These are phyloP conservation scores for Phytopythium montanum DNA, from an alignment of 352 stramenopile genomes.

Conservation along the genomic window DNA sequence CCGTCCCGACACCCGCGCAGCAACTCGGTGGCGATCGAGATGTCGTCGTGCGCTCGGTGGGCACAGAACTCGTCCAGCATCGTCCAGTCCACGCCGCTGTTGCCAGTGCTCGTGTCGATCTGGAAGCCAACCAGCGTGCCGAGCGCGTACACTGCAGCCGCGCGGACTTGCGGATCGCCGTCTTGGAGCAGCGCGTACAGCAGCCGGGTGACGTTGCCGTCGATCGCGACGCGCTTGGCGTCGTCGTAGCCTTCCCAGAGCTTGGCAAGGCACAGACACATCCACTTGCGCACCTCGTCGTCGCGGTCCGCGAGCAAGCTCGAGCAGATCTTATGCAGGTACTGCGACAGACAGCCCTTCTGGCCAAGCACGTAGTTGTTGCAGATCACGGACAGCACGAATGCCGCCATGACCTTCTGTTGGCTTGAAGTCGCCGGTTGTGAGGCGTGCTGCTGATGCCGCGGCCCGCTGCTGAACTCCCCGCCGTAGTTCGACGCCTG, in stretches of 20 bases:
- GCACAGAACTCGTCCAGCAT: conserved; percentile 59
- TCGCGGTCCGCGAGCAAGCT: conserved; percentile 60
- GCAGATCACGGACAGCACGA: conserved; percentile 95
- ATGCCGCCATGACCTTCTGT: conserved; percentile 95
- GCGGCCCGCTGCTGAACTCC: conserved; percentile 1
- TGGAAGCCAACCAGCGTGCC: conserved; percentile 88
- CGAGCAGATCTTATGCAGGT: conserved; percentile 74
- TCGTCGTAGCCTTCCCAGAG: conserved; percentile 92
- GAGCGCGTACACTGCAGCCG: conserved; percentile 92
- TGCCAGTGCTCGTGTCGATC: conserved; percentile 50
- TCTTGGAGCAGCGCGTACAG: conserved; percentile 84
- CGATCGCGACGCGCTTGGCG: conserved; percentile 83
- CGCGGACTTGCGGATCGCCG: conserved; percentile 87
- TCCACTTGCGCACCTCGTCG: conserved; percentile 75
- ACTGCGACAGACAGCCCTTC: conserved; percentile 91
- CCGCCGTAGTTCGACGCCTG: conserved; percentile 28
- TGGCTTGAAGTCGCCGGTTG: conserved; percentile 21
- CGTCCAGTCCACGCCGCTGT: conserved; percentile 39
- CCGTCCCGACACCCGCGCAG: conserved; percentile 70
- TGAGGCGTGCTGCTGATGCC: background rate
- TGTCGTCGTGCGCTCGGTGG: conserved; percentile 58
- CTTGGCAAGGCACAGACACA: conserved; percentile 93
- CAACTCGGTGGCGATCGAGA: conserved; percentile 65
- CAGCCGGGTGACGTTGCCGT: conserved; percentile 82
- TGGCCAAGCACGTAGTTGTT: conserved; percentile 91